Evolutionary conservation across 2,329 filamentous ascomycete genomes (phyloP), one percentile per base, ranked within the genome.

Genomic region (Cordyceps cateniannulata): DNA sequence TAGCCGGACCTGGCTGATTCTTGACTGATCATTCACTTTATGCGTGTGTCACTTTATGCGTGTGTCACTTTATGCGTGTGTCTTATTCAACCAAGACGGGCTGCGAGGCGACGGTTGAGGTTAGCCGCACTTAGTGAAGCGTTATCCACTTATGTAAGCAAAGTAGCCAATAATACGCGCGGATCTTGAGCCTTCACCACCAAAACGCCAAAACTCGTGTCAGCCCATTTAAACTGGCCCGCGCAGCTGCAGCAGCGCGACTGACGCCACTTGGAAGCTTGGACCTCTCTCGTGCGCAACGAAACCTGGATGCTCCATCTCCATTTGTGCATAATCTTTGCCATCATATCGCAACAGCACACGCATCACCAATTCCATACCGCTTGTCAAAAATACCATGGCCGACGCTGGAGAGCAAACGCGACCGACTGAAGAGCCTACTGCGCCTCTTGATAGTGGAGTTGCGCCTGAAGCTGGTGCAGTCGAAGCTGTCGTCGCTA

Each of bases 331-430:
- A 35, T 40, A 38, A 1, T 12, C 22, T 29, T 27, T 54, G 58
- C 29, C 22, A 10, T 20, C 25, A 9, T 20, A n/a, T 16, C 20
- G 16, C 29, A 4, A 38, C 48, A 22, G 27, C 25, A 14, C 5
- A 48, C 18, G 9, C 50, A 29, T 27, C 14, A n/a, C 9, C 20
- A 6, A 50, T 5, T 5, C 47, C 29, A 29, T 10, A 5, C 7
- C 42, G 42, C 24, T 4, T 20, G 42, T 47, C 29, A 25, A 50
- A 40, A 40, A 16, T 56, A 63, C 40, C 47, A 71, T 71, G 67
- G 54, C 66, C 25, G 67, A 68, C 51, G 48, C 57, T 24, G 60
- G 54, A 40, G 51, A 65, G 48, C 65, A 66, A 57, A 63, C 65
- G 61, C 66, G 62, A 63, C 63, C 63, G 47, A 61, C 56, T 12